These are phyloP conservation scores for Cladosporium austrohemisphaericum DNA, from an alignment of 2,329 filamentous ascomycete genomes.

Conservation along the genomic window DNA sequence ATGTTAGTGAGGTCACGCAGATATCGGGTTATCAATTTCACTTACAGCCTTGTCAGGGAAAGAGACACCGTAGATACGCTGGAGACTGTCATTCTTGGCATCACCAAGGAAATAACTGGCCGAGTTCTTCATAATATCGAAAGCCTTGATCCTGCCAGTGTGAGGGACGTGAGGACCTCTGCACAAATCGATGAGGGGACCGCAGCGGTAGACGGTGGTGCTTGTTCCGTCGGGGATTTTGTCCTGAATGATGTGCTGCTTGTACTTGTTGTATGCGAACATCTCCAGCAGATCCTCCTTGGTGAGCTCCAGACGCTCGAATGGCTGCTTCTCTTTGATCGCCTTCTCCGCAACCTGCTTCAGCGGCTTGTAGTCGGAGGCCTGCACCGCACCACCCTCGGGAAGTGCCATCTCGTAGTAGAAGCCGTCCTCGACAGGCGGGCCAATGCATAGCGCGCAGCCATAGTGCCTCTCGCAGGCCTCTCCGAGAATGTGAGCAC, in stretches of 20 bases:
- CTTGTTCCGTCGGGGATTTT: conserved; percentile 84
- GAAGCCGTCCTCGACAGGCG: conserved; percentile 86
- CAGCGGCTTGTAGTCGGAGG: conserved; percentile 77
- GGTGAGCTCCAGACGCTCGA: conserved; percentile 81
- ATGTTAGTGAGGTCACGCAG: not conserved
- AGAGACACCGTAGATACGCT: conserved; percentile 93
- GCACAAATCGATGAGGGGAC: conserved; percentile 91
- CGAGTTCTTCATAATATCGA: conserved; percentile 85
- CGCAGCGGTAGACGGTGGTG: conserved; percentile 92
- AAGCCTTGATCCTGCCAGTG: conserved; percentile 89
- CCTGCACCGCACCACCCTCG: conserved; percentile 65
- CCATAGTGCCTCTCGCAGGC: conserved; percentile 86
- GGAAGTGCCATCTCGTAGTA: conserved; percentile 95
- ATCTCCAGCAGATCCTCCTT: conserved; percentile 92
- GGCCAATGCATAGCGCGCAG: conserved; percentile 89
- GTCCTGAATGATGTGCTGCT: conserved; percentile 94
- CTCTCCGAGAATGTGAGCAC: conserved; percentile 92
- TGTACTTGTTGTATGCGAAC: conserved; percentile 98
- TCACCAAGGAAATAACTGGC: conserved; percentile 92
- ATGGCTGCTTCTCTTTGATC: conserved; percentile 94
- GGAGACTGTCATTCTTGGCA: conserved; percentile 87
- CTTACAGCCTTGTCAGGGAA: conserved; percentile 93
- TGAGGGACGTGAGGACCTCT: conserved; percentile 91
- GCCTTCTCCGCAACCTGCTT: conserved; percentile 77
- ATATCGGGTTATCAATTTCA: not conserved